Percentiles rank a stretch among this genome's conserved stretches.
These are phyloP conservation scores for Fusarium equiseti DNA, from an alignment of 2,329 filamentous ascomycete genomes.

Conservation along the genomic window DNA sequence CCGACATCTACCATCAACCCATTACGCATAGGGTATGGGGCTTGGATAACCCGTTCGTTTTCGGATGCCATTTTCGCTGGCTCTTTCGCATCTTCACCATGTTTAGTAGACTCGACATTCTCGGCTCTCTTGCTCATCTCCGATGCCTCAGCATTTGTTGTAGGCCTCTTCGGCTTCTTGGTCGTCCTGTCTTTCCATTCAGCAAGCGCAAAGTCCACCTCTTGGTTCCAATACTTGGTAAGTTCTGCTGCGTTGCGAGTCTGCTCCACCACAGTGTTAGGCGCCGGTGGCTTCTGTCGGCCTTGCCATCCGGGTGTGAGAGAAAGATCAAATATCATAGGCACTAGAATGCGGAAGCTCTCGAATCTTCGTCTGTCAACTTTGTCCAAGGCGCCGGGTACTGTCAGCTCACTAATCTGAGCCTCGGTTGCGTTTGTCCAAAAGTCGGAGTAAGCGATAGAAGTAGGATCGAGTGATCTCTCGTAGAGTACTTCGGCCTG, in stretches of 20 bases:
- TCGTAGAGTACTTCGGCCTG: constrained; percentile 62
- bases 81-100: constrained; percentile 13
- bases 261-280: constrained; percentile 64
- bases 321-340: constrained; percentile 65
- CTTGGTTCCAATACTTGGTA: constrained; percentile 63
- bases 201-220: constrained; percentile 55
- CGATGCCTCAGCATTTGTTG: constrained; percentile 32
- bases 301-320: constrained; percentile 65
- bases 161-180: constrained; percentile 54
- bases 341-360: constrained; percentile 65
- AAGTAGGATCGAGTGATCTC: constrained; percentile 56
- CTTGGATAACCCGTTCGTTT: constrained; percentile 44
- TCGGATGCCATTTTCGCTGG: constrained; percentile 24
- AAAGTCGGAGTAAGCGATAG: constrained; percentile 61
- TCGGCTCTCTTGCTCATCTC: constrained; percentile 29
- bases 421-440: constrained; percentile 50
- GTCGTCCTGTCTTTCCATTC: constrained; percentile 60
- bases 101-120: constrained; percentile 13
- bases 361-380: constrained; percentile 51
- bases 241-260: constrained; percentile 66
- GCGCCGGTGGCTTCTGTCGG: constrained; percentile 57
- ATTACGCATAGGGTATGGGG: constrained; percentile 55
- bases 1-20: constrained; percentile 58
- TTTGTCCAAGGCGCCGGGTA: constrained; percentile 38
- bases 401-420: constrained; percentile 46